A percentile compares a stretch with the other conserved stretches of the same genome.
phyloP scores from a whole-genome alignment of 345 rosid genomes.

The Microthlaspi erraticum region DNA sequence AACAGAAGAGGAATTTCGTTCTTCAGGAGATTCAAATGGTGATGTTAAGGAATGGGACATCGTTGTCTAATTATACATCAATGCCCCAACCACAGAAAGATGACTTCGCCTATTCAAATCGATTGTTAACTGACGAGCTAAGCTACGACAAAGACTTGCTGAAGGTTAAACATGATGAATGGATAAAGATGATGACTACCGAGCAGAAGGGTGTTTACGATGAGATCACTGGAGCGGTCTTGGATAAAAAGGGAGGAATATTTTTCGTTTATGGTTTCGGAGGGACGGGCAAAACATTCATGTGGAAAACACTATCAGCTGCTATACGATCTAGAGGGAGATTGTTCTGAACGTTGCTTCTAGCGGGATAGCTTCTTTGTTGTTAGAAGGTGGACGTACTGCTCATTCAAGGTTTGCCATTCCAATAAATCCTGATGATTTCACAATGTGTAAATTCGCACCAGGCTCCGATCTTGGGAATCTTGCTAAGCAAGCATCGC shows the following conservation, averaged over 20 bases:
- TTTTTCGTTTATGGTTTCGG: background rate
- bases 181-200: background rate
- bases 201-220: background rate
- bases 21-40: no score
- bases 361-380: background rate
- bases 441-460: background rate
- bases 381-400: no score
- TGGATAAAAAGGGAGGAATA: background rate
- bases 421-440: background rate
- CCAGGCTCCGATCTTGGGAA: background rate
- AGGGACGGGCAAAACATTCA: background rate
- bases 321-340: background rate
- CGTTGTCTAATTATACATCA: no score
- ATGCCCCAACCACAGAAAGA: background rate
- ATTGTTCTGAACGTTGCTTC: background rate
- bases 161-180: background rate
- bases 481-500: no score
- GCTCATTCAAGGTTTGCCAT: background rate
- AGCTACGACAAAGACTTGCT: rapidly evolving
- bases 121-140: background rate
- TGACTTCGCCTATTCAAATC: background rate
- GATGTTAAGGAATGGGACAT: no score
- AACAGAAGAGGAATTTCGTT: no score
- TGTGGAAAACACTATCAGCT: background rate
- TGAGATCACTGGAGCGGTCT: background rate